Conservation (phyloP, 2,329 filamentous ascomycete genomes). For the Xenoacremonium recifei region DNA sequence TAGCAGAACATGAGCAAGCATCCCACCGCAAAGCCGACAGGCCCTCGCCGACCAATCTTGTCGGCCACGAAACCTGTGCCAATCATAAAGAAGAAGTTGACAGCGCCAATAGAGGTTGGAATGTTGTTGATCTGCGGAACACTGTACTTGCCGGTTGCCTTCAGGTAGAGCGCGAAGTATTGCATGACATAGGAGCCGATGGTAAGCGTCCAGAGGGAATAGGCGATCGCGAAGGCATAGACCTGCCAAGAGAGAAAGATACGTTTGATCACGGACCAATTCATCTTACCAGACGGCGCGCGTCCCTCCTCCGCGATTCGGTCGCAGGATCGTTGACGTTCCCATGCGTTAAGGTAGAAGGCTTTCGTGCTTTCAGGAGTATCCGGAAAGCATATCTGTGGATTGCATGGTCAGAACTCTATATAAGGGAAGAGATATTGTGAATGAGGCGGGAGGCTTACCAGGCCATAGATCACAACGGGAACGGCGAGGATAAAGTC, state of each 20-base stretch:
- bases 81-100: conserved; percentile 42
- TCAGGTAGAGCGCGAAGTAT: conserved; percentile 40
- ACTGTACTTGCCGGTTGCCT: conserved; percentile 31
- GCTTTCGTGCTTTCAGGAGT: conserved; percentile 41
- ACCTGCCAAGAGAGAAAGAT: conserved; percentile 43
- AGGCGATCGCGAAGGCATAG: conserved; percentile 40
- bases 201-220: conserved; percentile 38
- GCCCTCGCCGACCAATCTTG: conserved; percentile 33
- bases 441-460: background rate
- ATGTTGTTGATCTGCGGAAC: conserved; percentile 45
- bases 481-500: conserved; percentile 37
- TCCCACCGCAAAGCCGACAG: conserved; percentile 34
- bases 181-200: conserved; percentile 39
- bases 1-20: conserved; percentile 35
- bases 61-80: conserved; percentile 35
- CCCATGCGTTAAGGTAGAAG: conserved; percentile 47
- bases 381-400: conserved; percentile 40
- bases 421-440: background rate
- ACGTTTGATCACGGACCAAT: conserved; percentile 33
- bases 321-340: conserved; percentile 62
- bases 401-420: background rate
- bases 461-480: conserved; percentile 25
- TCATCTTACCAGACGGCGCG: conserved; percentile 34
- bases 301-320: conserved; percentile 62
- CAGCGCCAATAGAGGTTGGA: conserved; percentile 40